Evolutionary conservation across 345 rosid genomes (phyloP), one percentile per base, ranked within the genome.

Genomic region (Adansonia digitata): DNA sequence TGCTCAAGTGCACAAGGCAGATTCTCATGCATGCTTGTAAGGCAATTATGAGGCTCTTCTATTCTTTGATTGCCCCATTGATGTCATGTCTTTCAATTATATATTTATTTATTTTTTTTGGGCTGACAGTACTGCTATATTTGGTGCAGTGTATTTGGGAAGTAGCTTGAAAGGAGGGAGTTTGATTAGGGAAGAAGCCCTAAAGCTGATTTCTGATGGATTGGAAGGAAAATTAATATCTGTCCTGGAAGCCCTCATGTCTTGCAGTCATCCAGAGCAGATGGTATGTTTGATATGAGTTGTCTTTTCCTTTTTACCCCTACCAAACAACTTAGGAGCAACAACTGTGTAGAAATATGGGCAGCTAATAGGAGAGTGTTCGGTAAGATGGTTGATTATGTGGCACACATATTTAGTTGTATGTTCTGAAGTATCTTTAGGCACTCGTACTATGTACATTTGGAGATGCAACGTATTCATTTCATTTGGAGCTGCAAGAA

Each of bases 11-110:
- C 81, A 91, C 90, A 20, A 81, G 91, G 85, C 82, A 78, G 77
- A 87, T 92, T 82, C 88, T 94, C 73, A 72, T 77, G 74, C 97
- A 85, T 86, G 88, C 99, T 31, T 79, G 98, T 94, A 89, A 79
- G 94, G 84, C 27, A 29, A 26, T 49, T 13, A 27, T 11, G 60
- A 17, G 4, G 9, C 27, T 74, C 8, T 51, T 68, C 29, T 77
- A 7, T 64, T 60, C 40, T 48, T 12, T 14, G 20, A 26, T 64
- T 12, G 17, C 18, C n/a, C 10, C 31, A n/a, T 39, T 65, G 35
- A 35, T 66, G 40, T 53, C 53, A 62, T 43, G 64, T 15, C 7
- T 72, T 42, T 46, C 35, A 18, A 20, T 76, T 55, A 10, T 39
- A 26, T 45, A 39, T 2, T 76, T 29, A 69, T 62, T 37, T 37